Conservation (phyloP, 1,139 yeast genomes). For the Protomyces pachydermus region DNA sequence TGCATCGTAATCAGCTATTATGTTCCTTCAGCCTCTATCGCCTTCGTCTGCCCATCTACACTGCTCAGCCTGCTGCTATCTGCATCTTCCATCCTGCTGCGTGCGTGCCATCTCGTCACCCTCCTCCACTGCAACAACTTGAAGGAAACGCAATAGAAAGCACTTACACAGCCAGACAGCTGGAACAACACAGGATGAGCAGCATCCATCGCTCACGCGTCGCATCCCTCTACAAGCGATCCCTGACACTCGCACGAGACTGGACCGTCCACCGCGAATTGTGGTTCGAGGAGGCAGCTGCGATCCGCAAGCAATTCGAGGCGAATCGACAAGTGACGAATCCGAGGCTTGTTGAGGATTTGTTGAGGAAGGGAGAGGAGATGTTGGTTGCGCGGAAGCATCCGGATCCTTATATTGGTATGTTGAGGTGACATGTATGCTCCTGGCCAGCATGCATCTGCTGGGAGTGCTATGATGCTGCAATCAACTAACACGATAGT, state of each 20-base stretch:
- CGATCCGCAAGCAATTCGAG: conserved; percentile 31
- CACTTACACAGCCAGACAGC: no score
- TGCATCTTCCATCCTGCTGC: no score
- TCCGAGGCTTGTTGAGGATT: conserved; percentile 25
- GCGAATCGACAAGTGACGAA: conserved; percentile 31
- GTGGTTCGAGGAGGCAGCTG: conserved; percentile 31
- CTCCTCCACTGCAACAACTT: no score
- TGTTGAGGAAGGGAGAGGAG: conserved; percentile 26
- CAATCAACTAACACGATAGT: neutral
- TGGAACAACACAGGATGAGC: neutral
- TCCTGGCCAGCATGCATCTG: neutral
- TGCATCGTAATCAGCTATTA: no score
- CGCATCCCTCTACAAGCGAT: conserved; percentile 29
- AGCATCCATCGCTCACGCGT: conserved; percentile 27
- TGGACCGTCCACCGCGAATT: conserved; percentile 32
- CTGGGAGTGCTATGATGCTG: neutral
- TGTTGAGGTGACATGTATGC: neutral
- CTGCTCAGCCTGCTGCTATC: no score
- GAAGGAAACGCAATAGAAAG: no score
- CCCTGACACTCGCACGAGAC: conserved; percentile 30
- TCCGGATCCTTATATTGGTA: conserved; percentile 29
- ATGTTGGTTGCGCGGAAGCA: conserved; percentile 17
- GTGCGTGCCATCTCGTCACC: no score
- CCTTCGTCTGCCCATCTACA: no score
- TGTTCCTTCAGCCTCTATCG: no score